phyloP scores from a whole-genome alignment of 305 asterid genomes.

The Salvia sclarea region DNA sequence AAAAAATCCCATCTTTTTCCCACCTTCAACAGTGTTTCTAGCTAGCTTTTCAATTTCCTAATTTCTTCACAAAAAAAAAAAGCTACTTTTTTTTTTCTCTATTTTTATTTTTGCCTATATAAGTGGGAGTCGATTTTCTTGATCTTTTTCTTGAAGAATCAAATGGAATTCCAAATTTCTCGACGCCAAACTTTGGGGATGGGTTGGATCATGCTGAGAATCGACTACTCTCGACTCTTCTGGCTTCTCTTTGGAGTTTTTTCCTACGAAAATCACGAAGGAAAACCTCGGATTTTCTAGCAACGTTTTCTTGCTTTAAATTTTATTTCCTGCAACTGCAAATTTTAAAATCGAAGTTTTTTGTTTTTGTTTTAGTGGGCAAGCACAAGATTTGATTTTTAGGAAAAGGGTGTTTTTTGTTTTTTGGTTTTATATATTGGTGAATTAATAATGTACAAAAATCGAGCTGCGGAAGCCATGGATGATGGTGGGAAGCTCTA shows the following conservation, averaged over 20 bases:
- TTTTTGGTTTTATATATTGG: neutral
- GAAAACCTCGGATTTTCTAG: constrained; percentile 78
- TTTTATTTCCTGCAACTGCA: neutral
- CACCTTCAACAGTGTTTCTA: constrained; percentile 21
- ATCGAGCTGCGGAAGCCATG: constrained; percentile 33
- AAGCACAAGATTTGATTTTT: too few relatives aligned
- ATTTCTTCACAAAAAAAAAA: too few relatives aligned
- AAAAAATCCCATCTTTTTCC: neutral
- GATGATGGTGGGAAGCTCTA: constrained; percentile 48
- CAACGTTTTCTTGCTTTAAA: constrained; percentile 16
- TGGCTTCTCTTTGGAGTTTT: constrained; percentile 73
- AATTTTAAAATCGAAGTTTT: neutral
- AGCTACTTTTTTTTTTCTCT: neutral
- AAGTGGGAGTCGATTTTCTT: neutral
- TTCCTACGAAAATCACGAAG: constrained; percentile 80
- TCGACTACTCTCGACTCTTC: constrained; percentile 77
- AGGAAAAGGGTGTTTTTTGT: too few relatives aligned
- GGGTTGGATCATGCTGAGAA: constrained; percentile 78
- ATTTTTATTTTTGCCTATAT: neutral
- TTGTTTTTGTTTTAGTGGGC: too few relatives aligned
- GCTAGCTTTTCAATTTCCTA: neutral
- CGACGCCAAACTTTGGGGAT: constrained; percentile 48
- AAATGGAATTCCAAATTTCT: constrained; percentile 49
- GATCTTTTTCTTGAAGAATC: neutral
- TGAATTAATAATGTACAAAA: constrained; percentile 47